Evolutionary conservation across 2,329 filamentous ascomycete genomes (phyloP).

Genomic region (Beauveria rudraprayagi): DNA sequence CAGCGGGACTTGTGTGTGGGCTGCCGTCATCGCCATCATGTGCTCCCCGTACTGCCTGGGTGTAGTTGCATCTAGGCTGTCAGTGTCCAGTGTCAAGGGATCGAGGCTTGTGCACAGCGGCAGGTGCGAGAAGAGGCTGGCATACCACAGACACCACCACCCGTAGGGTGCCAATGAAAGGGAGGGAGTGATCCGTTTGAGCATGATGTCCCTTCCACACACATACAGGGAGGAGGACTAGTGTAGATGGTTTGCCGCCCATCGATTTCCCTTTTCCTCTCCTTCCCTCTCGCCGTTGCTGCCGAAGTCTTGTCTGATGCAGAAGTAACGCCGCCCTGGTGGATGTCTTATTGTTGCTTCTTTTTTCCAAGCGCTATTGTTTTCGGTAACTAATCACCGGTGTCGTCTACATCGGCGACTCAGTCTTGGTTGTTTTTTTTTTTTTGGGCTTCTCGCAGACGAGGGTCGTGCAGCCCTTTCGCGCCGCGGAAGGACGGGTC

Average conservation of each 20-base stretch:
- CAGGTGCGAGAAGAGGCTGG: neutral
- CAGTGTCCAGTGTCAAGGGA: neutral
- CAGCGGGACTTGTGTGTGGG: neutral
- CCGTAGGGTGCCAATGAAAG: neutral
- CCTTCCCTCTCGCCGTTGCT: slow-evolving; percentile 2
- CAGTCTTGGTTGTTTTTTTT: neutral
- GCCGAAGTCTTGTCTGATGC: slow-evolving; percentile 7
- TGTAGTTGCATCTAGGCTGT: neutral
- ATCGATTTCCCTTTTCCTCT: neutral
- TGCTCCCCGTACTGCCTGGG: neutral
- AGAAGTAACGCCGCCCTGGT: neutral
- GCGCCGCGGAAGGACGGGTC: neutral
- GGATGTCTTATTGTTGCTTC: slow-evolving; percentile 3
- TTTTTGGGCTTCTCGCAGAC: neutral
- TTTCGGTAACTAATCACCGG: neutral
- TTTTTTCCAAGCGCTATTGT: neutral
- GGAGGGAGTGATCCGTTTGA: neutral
- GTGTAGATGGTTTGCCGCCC: slow-evolving; percentile 6
- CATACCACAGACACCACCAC: neutral
- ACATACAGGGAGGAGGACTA: neutral
- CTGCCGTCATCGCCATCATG: slow-evolving; percentile 11
- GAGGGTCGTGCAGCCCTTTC: neutral
- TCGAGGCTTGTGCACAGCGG: neutral
- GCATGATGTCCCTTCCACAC: slow-evolving; percentile 2
- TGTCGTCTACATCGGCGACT: neutral